These are phyloP conservation scores for Dothistroma pini DNA, from an alignment of 2,329 filamentous ascomycete genomes.

Conservation along the genomic window DNA sequence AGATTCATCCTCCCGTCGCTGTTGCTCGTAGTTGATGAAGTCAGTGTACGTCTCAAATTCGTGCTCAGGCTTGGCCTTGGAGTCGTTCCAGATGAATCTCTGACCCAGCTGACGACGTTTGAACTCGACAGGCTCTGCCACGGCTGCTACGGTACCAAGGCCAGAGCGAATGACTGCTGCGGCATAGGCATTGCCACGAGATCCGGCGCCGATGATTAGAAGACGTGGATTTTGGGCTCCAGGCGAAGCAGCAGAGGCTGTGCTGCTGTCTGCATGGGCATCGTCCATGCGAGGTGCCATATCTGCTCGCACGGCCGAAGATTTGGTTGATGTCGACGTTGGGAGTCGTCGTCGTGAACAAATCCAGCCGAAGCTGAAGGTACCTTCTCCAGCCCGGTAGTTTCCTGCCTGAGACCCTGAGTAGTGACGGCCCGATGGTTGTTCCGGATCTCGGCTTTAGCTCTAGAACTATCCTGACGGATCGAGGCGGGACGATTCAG, in stretches of 20 bases:
- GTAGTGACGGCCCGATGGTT: neutral
- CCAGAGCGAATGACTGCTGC: conserved; percentile 61
- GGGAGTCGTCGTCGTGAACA: neutral
- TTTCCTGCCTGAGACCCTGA: no score
- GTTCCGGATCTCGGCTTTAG: neutral
- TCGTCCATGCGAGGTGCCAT: conserved; percentile 24
- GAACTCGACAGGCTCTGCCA: conserved; percentile 76
- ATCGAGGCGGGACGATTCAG: neutral
- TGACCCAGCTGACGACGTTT: conserved; percentile 69
- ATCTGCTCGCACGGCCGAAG: neutral
- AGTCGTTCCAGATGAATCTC: conserved; percentile 67
- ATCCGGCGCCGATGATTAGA: conserved; percentile 78
- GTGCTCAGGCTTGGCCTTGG: conserved; percentile 55
- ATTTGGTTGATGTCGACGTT: neutral
- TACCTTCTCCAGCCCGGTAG: no score
- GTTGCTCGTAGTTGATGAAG: conserved; percentile 68
- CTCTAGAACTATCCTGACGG: no score
- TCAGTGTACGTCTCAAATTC: conserved; percentile 70
- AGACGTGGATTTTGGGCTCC: conserved; percentile 48
- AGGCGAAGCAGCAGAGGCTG: neutral
- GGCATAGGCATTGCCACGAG: conserved; percentile 72
- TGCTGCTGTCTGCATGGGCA: neutral
- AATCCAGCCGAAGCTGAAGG: neutral
- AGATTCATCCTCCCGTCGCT: conserved; percentile 54
- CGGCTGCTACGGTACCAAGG: conserved; percentile 66